These are phyloP conservation scores for Saccharomycopsis selenospora DNA, from an alignment of 805 yeast genomes.

Conservation along the genomic window DNA sequence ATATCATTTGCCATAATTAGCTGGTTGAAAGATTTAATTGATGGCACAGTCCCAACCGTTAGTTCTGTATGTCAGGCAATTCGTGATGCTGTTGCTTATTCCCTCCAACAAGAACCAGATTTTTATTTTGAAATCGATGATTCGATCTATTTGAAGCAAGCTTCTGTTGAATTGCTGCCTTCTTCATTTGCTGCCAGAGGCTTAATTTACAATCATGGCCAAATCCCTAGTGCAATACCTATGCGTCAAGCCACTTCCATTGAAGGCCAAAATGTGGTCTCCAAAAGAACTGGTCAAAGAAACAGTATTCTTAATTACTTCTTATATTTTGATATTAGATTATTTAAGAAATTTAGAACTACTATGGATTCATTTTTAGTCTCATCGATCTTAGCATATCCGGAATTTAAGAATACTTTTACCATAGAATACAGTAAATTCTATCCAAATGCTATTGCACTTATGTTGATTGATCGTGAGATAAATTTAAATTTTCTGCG, in stretches of 20 bases:
- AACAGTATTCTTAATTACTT: conserved; percentile 31
- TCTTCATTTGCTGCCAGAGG: not conserved
- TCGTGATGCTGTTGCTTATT: not conserved
- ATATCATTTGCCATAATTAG: conserved; percentile 38
- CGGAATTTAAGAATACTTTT: conserved; percentile 32
- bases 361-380: conserved; percentile 42
- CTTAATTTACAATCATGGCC: not conserved
- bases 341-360: conserved; percentile 45
- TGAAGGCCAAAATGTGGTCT: not conserved
- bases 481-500: conserved; percentile 75
- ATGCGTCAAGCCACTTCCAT: no score
- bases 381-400: conserved; percentile 49
- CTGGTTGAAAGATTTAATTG: conserved; percentile 38
- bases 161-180: not conserved
- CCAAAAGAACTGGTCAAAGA: not conserved
- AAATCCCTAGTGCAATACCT: not conserved
- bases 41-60: not conserved
- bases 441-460: conserved; percentile 7
- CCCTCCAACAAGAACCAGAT: not conserved
- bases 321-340: conserved; percentile 52
- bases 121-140: not conserved
- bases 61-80: not conserved
- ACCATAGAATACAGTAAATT: not conserved
- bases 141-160: not conserved
- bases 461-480: conserved; percentile 58